Percentiles rank a stretch among this genome's conserved stretches.
These are phyloP conservation scores for Emmonsiellopsis sp. DNA, from an alignment of 2,329 filamentous ascomycete species.

Conservation along the genomic window DNA sequence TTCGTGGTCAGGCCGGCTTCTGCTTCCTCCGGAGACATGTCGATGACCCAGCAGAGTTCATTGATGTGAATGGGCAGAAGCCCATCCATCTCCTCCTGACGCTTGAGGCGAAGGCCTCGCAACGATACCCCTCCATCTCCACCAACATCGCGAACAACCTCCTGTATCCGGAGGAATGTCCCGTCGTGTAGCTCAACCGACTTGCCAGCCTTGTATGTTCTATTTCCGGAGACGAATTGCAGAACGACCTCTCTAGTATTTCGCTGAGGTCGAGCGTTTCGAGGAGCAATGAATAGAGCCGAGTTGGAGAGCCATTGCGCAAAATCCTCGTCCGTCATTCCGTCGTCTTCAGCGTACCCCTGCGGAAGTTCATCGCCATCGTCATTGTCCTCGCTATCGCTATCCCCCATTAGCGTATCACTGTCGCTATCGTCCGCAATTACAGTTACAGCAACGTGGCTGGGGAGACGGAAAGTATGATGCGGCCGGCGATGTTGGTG, in stretches of 20 bases:
- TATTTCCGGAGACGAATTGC: constrained; percentile 12
- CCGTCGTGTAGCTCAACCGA: constrained; percentile 29
- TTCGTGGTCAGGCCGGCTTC: constrained; percentile 23
- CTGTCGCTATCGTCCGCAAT: neutral
- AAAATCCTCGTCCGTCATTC: constrained; percentile 18
- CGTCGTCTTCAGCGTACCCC: constrained; percentile 16
- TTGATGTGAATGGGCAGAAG: constrained; percentile 30
- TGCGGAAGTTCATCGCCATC: neutral
- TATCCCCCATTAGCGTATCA: neutral
- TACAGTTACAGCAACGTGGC: neutral
- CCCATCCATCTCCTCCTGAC: constrained; percentile 21
- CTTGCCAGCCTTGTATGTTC: constrained; percentile 19
- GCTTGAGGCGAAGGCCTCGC: constrained; percentile 28
- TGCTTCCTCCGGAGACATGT: constrained; percentile 2
- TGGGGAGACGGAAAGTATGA: neutral
- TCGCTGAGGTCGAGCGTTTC: neutral
- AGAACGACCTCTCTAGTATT: constrained; percentile 4
- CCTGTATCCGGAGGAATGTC: constrained; percentile 32
- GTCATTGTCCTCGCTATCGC: neutral
- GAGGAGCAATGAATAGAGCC: constrained; percentile 3
- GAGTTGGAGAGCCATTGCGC: constrained; percentile 9
- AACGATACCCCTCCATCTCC: constrained; percentile 20
- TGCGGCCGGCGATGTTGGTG: neutral
- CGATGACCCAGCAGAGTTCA: constrained; percentile 36
- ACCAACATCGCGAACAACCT: constrained; percentile 20